Percentiles rank a stretch among this genome's conserved stretches.
These are phyloP conservation scores for Datisca glomerata DNA, from an alignment of 306 rosid genomes.

Conservation along the genomic window DNA sequence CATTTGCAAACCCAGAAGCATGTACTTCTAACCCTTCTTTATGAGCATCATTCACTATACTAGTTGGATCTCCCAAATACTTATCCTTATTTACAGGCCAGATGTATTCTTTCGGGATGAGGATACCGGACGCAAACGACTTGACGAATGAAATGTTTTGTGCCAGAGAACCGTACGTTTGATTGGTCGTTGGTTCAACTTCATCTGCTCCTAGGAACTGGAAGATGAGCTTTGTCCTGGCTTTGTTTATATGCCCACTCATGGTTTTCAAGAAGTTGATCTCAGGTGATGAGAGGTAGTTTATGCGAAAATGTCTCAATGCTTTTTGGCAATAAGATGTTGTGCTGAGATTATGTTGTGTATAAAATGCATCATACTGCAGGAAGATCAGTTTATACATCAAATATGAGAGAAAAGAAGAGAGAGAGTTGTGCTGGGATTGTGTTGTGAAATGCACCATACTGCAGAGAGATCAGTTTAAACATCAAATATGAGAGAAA, in stretches of 20 bases:
- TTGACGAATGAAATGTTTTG: slow-evolving; percentile 40
- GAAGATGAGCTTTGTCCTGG: slow-evolving; percentile 48
- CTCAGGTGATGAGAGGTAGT: slow-evolving; percentile 60
- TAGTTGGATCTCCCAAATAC: slow-evolving; percentile 44
- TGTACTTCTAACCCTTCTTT: slow-evolving; percentile 65
- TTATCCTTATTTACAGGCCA: slow-evolving; percentile 37
- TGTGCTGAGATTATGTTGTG: slow-evolving; percentile 20
- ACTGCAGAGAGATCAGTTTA: not conserved
- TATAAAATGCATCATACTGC: slow-evolving; percentile 60
- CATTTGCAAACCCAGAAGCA: slow-evolving; percentile 85
- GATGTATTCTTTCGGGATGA: slow-evolving; percentile 63
- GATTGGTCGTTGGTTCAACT: slow-evolving; percentile 46
- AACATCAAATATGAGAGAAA: slow-evolving; percentile 6
- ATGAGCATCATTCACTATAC: slow-evolving; percentile 69
- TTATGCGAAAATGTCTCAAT: slow-evolving; percentile 10
- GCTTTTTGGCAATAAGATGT: slow-evolving; percentile 19
- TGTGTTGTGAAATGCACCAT: slow-evolving; percentile 34
- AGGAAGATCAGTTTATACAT: slow-evolving; percentile 5
- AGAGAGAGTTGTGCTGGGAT: slow-evolving; percentile 14
- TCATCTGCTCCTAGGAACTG: slow-evolving; percentile 28
- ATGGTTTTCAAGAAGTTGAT: slow-evolving; percentile 57
- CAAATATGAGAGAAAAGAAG: not conserved
- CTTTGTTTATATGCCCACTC: slow-evolving; percentile 23
- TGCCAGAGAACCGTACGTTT: slow-evolving; percentile 33
- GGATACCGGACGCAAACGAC: slow-evolving; percentile 68